A percentile compares a stretch with the other conserved stretches of the same genome.
Conservation (phyloP, 2,329 filamentous ascomycete genomes). For the Pseudocercospora vitis region DNA sequence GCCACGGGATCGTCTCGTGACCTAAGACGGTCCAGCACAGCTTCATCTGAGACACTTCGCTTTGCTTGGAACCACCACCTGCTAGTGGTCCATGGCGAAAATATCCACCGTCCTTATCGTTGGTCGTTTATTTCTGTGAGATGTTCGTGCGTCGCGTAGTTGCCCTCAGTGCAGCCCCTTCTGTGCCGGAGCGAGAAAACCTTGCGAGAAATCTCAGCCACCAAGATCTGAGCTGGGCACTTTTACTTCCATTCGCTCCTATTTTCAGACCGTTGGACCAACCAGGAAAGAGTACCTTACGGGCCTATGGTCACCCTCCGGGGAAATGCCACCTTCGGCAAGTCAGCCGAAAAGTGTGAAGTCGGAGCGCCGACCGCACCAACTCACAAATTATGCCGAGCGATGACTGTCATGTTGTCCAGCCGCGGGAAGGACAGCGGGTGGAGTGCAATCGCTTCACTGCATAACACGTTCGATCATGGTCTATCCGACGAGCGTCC, state of each 20-base stretch:
- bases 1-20: conserved; percentile 2
- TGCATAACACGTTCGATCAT: no score
- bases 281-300: neutral
- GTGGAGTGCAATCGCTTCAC: no score
- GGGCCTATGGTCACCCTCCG: neutral
- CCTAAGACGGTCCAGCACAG: conserved; percentile 4
- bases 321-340: neutral
- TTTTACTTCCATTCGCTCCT: neutral
- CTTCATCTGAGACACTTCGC: conserved; percentile 7
- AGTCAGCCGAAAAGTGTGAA: neutral
- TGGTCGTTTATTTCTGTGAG: neutral
- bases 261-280: conserved; percentile 4
- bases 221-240: conserved; percentile 8
- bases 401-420: no score
- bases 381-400: no score
- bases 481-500: no score
- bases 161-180: neutral
- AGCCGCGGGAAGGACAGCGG: no score
- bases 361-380: neutral
- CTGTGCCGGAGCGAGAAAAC: conserved; percentile 2
- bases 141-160: conserved; percentile 1
- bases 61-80: conserved; percentile 3
- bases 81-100: conserved; percentile 8
- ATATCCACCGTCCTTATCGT: conserved; percentile 8
- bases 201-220: conserved; percentile 2